These are phyloP conservation scores for Suhomyces chickasaworum DNA, from an alignment of 1,139 yeast species.

Conservation along the genomic window DNA sequence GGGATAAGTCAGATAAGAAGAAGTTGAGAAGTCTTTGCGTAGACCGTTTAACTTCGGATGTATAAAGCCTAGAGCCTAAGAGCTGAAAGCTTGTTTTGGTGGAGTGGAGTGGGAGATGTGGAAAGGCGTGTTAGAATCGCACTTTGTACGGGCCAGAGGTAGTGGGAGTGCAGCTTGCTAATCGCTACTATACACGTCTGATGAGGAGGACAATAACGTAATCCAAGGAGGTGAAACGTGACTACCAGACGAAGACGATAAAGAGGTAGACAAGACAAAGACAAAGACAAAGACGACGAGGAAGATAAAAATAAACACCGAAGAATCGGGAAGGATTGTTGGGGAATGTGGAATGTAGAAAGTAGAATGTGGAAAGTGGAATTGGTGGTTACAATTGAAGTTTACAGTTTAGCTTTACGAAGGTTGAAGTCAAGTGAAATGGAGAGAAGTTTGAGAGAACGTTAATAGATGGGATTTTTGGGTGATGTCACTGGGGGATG, in stretches of 20 bases:
- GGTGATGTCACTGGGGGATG: not conserved
- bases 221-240: not conserved
- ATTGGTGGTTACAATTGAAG: no score
- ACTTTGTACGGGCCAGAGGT: conserved; percentile 1
- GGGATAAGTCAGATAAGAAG: not conserved
- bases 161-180: conserved; percentile 1
- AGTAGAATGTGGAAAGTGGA: not conserved
- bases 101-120: not conserved
- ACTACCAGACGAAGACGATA: not conserved
- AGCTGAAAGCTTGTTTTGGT: not conserved
- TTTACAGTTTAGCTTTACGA: no score
- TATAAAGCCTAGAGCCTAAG: not conserved
- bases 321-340: no score
- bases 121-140: conserved; percentile 2
- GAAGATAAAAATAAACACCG: no score
- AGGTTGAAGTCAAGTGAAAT: no score
- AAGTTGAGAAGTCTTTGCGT: not conserved
- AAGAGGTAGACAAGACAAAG: no score
- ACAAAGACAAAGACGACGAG: no score
- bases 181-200: not conserved
- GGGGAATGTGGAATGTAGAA: no score
- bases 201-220: not conserved
- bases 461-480: not conserved
- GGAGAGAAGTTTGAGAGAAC: no score
- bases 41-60: not conserved